Conservation (phyloP, 129 eudicot species). For the Apium graveolens region DNA sequence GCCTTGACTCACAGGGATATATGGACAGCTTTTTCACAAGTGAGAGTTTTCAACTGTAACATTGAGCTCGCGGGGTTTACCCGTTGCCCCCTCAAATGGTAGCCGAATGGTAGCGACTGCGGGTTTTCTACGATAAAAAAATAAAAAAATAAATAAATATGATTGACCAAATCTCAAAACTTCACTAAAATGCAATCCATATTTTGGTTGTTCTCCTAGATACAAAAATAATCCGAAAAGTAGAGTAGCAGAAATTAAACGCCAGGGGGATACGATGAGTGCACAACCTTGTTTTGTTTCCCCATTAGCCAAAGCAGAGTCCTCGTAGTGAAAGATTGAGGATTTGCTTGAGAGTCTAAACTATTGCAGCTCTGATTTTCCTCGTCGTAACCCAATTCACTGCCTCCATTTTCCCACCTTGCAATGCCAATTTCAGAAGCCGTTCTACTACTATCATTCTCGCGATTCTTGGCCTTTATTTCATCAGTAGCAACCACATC, state of each 20-base stretch:
- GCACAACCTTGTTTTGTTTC: slow-evolving; percentile 65
- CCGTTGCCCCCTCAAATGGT: too few relatives aligned
- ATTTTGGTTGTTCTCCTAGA: neutral
- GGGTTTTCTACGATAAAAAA: too few relatives aligned
- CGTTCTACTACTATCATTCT: slow-evolving; percentile 26
- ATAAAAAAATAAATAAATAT: too few relatives aligned
- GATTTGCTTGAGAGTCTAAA: slow-evolving; percentile 46
- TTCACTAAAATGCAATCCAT: neutral
- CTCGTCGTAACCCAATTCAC: slow-evolving; percentile 33
- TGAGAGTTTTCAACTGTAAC: too few relatives aligned
- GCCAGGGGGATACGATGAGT: slow-evolving; percentile 41
- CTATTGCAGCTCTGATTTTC: slow-evolving; percentile 44
- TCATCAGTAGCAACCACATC: slow-evolving; percentile 22
- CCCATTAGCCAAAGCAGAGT: slow-evolving; percentile 77
- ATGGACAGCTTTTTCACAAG: too few relatives aligned
- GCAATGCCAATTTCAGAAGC: slow-evolving; percentile 33
- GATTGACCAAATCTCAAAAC: neutral
- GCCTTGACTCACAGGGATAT: too few relatives aligned
- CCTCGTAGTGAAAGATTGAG: slow-evolving; percentile 59
- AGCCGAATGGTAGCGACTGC: too few relatives aligned
- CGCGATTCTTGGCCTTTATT: slow-evolving; percentile 12
- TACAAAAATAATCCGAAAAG: slow-evolving; percentile 3
- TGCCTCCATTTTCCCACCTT: slow-evolving; percentile 37
- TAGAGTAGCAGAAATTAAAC: slow-evolving; percentile 19
- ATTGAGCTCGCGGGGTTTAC: too few relatives aligned